phyloP scores from a whole-genome alignment of 176 grass and related monocot species.

The Oryza nivara region DNA sequence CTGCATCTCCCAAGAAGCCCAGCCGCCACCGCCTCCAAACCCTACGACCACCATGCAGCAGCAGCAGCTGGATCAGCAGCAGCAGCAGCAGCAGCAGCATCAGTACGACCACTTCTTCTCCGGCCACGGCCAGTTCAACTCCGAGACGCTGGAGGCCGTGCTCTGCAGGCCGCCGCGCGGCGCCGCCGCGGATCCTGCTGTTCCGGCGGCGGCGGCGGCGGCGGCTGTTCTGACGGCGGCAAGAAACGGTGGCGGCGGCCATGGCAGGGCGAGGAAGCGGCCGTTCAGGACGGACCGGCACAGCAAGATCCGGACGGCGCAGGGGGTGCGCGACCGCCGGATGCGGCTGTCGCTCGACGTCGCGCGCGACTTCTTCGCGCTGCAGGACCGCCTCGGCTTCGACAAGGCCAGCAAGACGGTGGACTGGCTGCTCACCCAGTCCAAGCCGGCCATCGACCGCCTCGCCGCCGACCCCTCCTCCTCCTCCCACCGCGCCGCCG shows the following conservation, averaged over 20 bases:
- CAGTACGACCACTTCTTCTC: constrained; percentile 51
- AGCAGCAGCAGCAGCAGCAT: neutral
- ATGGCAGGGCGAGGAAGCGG: constrained; percentile 51
- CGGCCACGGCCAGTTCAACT: constrained; percentile 48
- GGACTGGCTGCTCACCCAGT: constrained; percentile 85
- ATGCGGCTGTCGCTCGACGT: constrained; percentile 91
- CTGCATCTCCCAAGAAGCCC: constrained; percentile 45
- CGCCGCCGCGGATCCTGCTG: constrained; percentile 10
- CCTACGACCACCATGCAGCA: constrained; percentile 8
- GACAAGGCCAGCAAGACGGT: constrained; percentile 96
- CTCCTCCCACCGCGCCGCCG: neutral
- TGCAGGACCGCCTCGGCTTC: constrained; percentile 91
- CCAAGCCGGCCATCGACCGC: constrained; percentile 74
- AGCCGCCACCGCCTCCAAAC: constrained; percentile 42
- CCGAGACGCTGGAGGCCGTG: constrained; percentile 60
- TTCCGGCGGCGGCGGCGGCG: neutral
- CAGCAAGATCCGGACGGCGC: constrained; percentile 94
- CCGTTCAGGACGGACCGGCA: constrained; percentile 71
- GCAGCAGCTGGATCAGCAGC: neutral
- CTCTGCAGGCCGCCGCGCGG: constrained; percentile 40
- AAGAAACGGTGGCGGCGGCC: neutral
- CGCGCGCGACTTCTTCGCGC: constrained; percentile 75
- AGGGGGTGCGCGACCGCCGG: constrained; percentile 78
- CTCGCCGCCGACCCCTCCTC: constrained; percentile 33
- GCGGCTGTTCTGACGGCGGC: neutral